Base-by-base conservation (phyloP, 1,139 yeast genomes). In the Taphrina pruni region DNA sequence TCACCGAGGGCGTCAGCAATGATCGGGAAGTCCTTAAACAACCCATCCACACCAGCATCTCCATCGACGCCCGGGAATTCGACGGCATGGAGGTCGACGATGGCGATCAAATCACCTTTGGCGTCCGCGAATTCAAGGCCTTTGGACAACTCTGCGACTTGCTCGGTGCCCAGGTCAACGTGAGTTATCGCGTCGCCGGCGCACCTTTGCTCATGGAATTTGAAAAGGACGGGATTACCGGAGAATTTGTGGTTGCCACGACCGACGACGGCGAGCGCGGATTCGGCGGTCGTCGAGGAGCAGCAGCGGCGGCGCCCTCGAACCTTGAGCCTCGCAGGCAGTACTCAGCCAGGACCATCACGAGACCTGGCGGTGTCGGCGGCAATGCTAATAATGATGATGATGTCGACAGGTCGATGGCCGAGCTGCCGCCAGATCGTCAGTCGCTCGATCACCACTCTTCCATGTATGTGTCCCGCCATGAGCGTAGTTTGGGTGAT, bases 121-220 rank as follows among this genome's bases (percentile, higher is more conserved):
- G 77, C n/a, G 72, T 76, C 50, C 76, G 75, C 55, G 80, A 78
- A 67, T 74, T 77, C 58, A 73, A 77, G 20, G 72, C 69, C 17
- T 66, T 74, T 54, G 39, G 39, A 26, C 32, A 17, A 1, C 39
- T 60, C 14, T 41, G 55, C 32, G 43, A 65, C 8, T 43, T 45
- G 50, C 58, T 50, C 46, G 41, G 57, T 9, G 35, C 54, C n/a
- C 54, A 57, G 11, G 45, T 65, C 32, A 21, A 14, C 12, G 39
- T 65, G 17, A 26, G 38, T 14, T 57, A 39, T 50, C 50, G 56
- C n/a, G 38, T 32, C 6, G 58, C 64, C 26, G 69, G 69, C 7
- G 36, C 41, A 35, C 69, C 69, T 11, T 35, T 65, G n/a, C 48
- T 57, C 20, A 45, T 65, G 36, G 64, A 58, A 8, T 65, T 57